These are phyloP conservation scores for Geotrichum ghanense DNA, from an alignment of 805 yeast genomes.

Conservation along the genomic window DNA sequence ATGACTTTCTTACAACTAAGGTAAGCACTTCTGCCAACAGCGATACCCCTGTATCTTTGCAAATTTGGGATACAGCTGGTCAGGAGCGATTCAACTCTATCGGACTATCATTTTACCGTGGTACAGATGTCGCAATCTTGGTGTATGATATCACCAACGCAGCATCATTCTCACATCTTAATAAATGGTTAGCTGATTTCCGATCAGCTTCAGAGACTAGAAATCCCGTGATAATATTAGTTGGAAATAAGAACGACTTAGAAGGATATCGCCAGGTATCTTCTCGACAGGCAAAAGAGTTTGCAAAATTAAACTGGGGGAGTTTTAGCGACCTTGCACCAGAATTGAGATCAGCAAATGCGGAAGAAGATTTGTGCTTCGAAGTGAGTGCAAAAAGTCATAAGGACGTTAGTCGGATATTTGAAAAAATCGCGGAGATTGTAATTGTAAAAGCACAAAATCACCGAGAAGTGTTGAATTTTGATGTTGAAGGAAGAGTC, in stretches of 20 bases:
- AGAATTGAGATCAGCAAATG: neutral
- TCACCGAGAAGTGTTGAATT: conserved; percentile 26
- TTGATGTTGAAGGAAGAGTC: conserved; percentile 19
- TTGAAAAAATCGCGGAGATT: conserved; percentile 28
- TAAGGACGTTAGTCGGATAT: conserved; percentile 25
- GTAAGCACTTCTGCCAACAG: conserved; percentile 10
- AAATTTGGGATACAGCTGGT: conserved; percentile 82
- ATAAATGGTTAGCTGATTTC: conserved; percentile 37
- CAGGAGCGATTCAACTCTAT: conserved; percentile 85
- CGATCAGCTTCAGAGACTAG: conserved; percentile 37
- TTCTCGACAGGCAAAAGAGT: neutral
- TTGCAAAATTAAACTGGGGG: conserved; percentile 2
- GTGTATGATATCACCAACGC: conserved; percentile 45
- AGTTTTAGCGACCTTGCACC: neutral
- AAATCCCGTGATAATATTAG: conserved; percentile 37
- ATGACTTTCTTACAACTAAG: conserved; percentile 41
- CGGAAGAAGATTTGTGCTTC: conserved; percentile 4
- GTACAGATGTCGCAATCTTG: conserved; percentile 43
- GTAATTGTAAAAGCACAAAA: conserved; percentile 3
- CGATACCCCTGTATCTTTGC: conserved; percentile 21
- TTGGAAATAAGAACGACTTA: conserved; percentile 41
- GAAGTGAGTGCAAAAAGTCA: conserved; percentile 10
- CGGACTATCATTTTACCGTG: conserved; percentile 39
- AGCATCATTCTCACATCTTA: conserved; percentile 15
- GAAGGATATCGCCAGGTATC: conserved; percentile 1